These are phyloP conservation scores for Dendrocalamus sinicus DNA, from an alignment of 176 grass and related monocot genomes.

Conservation along the genomic window DNA sequence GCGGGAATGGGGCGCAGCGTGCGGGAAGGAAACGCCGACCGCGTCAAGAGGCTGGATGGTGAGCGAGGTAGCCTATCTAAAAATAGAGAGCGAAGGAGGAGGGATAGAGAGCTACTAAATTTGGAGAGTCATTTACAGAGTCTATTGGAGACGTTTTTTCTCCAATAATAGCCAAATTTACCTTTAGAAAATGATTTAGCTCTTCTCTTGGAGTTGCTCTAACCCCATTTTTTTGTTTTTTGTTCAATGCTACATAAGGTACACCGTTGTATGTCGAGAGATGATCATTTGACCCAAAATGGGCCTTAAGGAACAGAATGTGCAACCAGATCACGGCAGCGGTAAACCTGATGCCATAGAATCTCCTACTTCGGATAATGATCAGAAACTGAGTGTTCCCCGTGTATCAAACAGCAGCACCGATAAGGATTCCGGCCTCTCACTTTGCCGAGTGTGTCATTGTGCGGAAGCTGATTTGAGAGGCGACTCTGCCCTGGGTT, in stretches of 20 bases:
- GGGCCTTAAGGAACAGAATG: conserved; percentile 56
- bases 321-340: conserved; percentile 15
- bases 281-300: conserved; percentile 36
- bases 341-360: conserved; percentile 13
- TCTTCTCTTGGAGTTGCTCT: too few species aligned
- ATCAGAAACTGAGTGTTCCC: conserved; percentile 30
- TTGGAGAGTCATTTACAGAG: too few species aligned
- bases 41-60: too few species aligned
- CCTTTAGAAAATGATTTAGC: too few species aligned
- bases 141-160: too few species aligned
- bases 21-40: too few species aligned
- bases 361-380: conserved; percentile 40
- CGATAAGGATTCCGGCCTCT: conserved; percentile 58
- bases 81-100: too few species aligned
- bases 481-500: conserved; percentile 69
- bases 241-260: neutral
- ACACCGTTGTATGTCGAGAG: neutral
- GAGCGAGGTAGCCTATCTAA: too few species aligned
- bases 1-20: too few species aligned
- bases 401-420: conserved; percentile 66
- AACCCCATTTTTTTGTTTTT: neutral
- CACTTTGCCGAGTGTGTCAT: conserved; percentile 84
- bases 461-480: conserved; percentile 72
- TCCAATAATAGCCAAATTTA: too few species aligned
- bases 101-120: too few species aligned